Evolutionary conservation across 2,329 filamentous ascomycete species (phyloP).

Genomic region (Hymenotorrendiella dingleyae): DNA sequence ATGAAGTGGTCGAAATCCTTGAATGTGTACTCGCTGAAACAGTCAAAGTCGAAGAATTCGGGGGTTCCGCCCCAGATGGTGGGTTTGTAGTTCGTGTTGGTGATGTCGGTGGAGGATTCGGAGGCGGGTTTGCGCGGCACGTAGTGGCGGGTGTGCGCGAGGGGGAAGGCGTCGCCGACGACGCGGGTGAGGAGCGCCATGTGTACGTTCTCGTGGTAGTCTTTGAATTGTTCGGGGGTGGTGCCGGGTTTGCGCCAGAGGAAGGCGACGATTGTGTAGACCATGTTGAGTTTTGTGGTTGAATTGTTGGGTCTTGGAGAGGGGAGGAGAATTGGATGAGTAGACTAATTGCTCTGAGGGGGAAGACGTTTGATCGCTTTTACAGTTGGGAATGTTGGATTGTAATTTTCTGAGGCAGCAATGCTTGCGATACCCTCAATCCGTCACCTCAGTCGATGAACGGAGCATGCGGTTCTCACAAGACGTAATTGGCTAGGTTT

Average conservation of each 20-base stretch:
- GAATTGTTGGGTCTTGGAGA: not conserved
- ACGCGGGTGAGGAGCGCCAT: not conserved
- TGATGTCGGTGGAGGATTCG: not conserved
- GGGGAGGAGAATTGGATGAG: not conserved
- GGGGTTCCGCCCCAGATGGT: not conserved
- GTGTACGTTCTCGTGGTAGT: conserved; percentile 1
- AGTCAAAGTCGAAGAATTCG: not conserved
- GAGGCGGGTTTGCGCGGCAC: not conserved
- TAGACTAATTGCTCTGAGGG: no score
- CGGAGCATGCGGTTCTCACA: no score
- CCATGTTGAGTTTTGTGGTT: not conserved
- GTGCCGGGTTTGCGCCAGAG: not conserved
- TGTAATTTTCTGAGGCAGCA: no score
- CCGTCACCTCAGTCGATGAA: no score
- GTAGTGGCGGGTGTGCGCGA: not conserved
- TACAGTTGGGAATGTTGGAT: not conserved
- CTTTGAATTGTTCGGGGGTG: not conserved
- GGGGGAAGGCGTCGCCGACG: not conserved
- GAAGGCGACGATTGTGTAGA: conserved; percentile 1
- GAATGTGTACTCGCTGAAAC: not conserved
- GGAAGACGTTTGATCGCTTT: no score
- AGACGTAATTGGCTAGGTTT: no score
- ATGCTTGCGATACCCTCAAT: no score
- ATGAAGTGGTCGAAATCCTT: not conserved
- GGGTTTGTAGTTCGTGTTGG: not conserved